Percentiles rank a stretch among this genome's conserved stretches.
Conservation (phyloP, 2,329 filamentous ascomycete genomes). For the Nigrospora osmanthi region DNA sequence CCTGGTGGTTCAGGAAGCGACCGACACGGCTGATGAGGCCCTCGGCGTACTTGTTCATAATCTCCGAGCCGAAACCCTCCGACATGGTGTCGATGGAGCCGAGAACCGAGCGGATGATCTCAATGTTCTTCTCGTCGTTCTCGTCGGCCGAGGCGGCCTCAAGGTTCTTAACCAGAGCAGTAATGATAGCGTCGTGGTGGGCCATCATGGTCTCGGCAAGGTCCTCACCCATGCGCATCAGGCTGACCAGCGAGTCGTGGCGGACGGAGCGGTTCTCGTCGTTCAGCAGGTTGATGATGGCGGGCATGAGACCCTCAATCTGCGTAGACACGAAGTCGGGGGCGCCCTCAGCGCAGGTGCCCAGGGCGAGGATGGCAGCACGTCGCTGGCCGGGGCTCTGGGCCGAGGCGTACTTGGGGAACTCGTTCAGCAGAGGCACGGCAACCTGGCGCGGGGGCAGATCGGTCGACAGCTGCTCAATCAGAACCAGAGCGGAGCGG, state of each 20-base stretch:
- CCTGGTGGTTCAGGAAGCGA: conserved; percentile 72
- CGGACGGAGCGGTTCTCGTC: conserved; percentile 81
- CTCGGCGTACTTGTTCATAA: conserved; percentile 74
- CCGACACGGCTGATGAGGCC: conserved; percentile 82
- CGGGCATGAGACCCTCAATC: conserved; percentile 75
- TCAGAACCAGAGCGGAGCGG: conserved; percentile 73
- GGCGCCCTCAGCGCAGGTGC: conserved; percentile 91
- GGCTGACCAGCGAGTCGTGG: conserved; percentile 77
- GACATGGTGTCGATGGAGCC: conserved; percentile 87
- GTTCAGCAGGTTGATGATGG: conserved; percentile 74
- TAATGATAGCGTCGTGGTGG: conserved; percentile 78
- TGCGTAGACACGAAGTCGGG: conserved; percentile 97
- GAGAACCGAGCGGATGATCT: conserved; percentile 84
- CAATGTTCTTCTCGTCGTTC: conserved; percentile 66
- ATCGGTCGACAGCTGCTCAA: conserved; percentile 82
- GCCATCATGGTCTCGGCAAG: conserved; percentile 82
- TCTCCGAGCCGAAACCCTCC: conserved; percentile 72
- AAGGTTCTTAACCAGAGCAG: conserved; percentile 79
- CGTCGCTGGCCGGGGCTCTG: conserved; percentile 72
- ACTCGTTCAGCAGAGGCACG: conserved; percentile 80
- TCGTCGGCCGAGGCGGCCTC: conserved; percentile 67
- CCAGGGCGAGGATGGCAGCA: conserved; percentile 84
- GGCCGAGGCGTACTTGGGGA: conserved; percentile 73
- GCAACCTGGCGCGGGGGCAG: conserved; percentile 91
- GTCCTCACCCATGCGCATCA: conserved; percentile 88